A percentile compares a stretch with the other conserved stretches of the same genome.
These are phyloP conservation scores for Globisporangium uncinulatum DNA, from an alignment of 352 stramenopile species.

Conservation along the genomic window DNA sequence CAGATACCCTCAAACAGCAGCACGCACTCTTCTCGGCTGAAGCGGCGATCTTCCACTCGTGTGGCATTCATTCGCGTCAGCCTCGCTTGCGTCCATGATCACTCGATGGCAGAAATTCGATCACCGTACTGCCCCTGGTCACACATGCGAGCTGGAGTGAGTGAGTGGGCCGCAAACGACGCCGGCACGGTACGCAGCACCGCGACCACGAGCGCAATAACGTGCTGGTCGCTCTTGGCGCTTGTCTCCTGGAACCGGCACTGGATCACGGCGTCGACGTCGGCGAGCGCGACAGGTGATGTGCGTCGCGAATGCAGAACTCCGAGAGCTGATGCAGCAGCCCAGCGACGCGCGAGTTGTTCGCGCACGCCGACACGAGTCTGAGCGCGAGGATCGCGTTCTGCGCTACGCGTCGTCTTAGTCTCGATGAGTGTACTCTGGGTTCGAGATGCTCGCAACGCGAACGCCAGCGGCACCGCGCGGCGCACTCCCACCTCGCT, in stretches of 20 bases:
- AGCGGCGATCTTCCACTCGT: too few species aligned
- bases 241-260: conserved; percentile 95
- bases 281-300: conserved; percentile 82
- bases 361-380: conserved; percentile 96
- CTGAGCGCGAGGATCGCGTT: conserved; percentile 97
- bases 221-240: conserved; percentile 85
- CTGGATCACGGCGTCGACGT: conserved; percentile 88
- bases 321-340: conserved; percentile 96
- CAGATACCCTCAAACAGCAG: too few species aligned
- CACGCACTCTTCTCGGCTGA: too few species aligned
- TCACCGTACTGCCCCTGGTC: too few species aligned
- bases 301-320: conserved; percentile 97
- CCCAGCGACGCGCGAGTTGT: conserved; percentile 98
- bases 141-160: too few species aligned
- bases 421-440: conserved; percentile 96
- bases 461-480: conserved; percentile 95
- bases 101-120: too few species aligned
- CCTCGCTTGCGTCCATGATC: too few species aligned
- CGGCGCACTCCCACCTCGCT: conserved; percentile 96
- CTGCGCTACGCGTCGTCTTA: conserved; percentile 97
- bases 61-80: too few species aligned
- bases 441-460: conserved; percentile 96
- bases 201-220: conserved; percentile 92
- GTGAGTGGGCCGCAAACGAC: conserved; percentile 51
- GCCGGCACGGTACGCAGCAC: conserved; percentile 92